Conservation (phyloP, 164 flowering plant genomes). For the Macadamia tetraphylla region DNA sequence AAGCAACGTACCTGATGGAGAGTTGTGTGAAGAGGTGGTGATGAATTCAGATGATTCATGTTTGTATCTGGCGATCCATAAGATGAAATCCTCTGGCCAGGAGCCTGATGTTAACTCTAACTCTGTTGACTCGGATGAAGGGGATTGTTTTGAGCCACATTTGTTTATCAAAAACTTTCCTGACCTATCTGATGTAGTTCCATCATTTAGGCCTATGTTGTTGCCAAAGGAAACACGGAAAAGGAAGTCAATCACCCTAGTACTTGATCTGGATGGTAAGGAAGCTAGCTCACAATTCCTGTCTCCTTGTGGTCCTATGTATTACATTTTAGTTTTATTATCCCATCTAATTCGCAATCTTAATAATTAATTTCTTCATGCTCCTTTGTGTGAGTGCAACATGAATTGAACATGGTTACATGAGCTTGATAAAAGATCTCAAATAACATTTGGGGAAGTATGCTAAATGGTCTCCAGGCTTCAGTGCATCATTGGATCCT, state of each 20-base stretch:
- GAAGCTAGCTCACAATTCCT: background rate
- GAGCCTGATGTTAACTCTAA: slow-evolving; percentile 33
- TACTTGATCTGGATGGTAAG: slow-evolving; percentile 97
- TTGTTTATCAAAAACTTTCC: slow-evolving; percentile 54
- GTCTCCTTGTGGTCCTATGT: background rate
- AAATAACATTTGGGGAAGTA: background rate
- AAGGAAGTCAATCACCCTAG: slow-evolving; percentile 70
- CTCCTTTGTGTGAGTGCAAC: background rate
- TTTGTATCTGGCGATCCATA: slow-evolving; percentile 54
- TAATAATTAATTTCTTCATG: too few species aligned
- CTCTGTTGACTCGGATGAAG: slow-evolving; percentile 36
- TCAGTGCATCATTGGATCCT: background rate
- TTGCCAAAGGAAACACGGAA: slow-evolving; percentile 39
- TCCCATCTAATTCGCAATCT: too few species aligned
- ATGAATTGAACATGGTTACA: background rate
- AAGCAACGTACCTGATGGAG: slow-evolving; percentile 23
- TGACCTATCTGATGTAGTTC: slow-evolving; percentile 53
- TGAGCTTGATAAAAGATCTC: background rate
- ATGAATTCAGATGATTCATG: slow-evolving; percentile 35
- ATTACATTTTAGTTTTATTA: background rate
- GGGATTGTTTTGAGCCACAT: slow-evolving; percentile 60
- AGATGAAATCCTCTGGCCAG: slow-evolving; percentile 36
- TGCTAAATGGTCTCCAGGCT: background rate
- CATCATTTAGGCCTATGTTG: slow-evolving; percentile 30
- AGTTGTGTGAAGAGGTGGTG: slow-evolving; percentile 31